phyloP scores from a whole-genome alignment of 1,139 yeast genomes.

The Insectozyma bohioensis region DNA sequence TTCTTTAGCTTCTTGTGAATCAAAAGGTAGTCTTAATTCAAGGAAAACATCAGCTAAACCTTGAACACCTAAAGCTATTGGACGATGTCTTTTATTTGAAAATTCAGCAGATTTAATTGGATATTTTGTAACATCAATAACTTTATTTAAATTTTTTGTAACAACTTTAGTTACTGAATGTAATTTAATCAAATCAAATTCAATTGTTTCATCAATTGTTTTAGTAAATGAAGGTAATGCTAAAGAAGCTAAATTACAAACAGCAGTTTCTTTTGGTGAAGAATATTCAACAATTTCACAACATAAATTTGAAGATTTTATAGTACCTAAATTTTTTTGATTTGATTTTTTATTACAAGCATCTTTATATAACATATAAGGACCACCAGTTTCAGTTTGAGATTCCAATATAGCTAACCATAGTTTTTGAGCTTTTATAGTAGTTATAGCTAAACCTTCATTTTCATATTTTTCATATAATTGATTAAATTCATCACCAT shows the following conservation, averaged over 20 bases:
- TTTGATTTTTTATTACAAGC: conserved; percentile 54
- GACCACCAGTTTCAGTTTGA: conserved; percentile 62
- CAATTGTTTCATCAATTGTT: conserved; percentile 31
- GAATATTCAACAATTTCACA: conserved; percentile 60
- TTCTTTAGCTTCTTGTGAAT: conserved; percentile 66
- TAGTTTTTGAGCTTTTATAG: conserved; percentile 51
- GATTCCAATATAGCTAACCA: conserved; percentile 56
- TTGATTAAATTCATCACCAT: conserved; percentile 48
- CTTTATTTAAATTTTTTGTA: conserved; percentile 68
- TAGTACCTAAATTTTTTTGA: conserved; percentile 55
- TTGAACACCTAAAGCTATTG: conserved; percentile 87
- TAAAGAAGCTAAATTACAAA: conserved; percentile 54
- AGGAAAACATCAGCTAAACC: conserved; percentile 88
- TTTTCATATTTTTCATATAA: conserved; percentile 48
- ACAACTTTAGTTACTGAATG: conserved; percentile 76
- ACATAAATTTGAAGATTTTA: conserved; percentile 58
- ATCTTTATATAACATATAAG: conserved; percentile 58
- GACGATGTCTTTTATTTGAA: conserved; percentile 78
- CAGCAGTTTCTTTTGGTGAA: conserved; percentile 55
- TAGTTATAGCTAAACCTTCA: conserved; percentile 36
- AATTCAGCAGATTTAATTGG: conserved; percentile 70
- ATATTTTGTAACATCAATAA: conserved; percentile 77
- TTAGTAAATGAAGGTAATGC: conserved; percentile 48
- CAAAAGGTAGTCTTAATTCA: conserved; percentile 76
- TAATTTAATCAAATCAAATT: conserved; percentile 67